Evolutionary conservation across 371 early-diverging fungal genomes (phyloP).

Genomic region (Mucor saturninus): DNA sequence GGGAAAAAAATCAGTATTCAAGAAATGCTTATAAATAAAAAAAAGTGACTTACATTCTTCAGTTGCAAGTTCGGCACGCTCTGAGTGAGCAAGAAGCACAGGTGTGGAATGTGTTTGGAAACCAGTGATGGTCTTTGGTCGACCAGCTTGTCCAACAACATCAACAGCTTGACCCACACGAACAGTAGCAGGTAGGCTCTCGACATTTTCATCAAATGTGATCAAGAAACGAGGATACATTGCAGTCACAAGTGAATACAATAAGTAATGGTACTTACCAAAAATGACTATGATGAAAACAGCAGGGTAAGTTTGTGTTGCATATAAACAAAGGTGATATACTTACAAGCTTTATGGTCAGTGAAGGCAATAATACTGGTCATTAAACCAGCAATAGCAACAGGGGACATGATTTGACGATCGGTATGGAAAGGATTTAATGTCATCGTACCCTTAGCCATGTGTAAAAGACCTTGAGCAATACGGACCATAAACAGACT

Average conservation of each 20-base stretch:
- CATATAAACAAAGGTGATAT: neutral
- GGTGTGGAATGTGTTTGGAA: slow-evolving; percentile 99
- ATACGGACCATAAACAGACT: slow-evolving; percentile 93
- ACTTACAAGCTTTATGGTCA: slow-evolving; percentile 84
- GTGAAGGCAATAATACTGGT: slow-evolving; percentile 89
- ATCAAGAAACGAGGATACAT: slow-evolving; percentile 98
- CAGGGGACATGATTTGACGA: slow-evolving; percentile 89
- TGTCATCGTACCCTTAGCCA: slow-evolving; percentile 98
- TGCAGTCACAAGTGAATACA: slow-evolving; percentile 92
- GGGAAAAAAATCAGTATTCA: neutral
- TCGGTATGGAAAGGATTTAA: slow-evolving; percentile 94
- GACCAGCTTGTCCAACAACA: slow-evolving; percentile 98
- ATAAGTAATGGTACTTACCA: slow-evolving; percentile 88
- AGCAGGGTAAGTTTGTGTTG: neutral
- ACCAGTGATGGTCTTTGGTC: slow-evolving; percentile 98
- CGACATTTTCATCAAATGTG: slow-evolving; percentile 87
- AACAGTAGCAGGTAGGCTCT: slow-evolving; percentile 81
- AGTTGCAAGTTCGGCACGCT: slow-evolving; percentile 97
- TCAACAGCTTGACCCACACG: slow-evolving; percentile 99
- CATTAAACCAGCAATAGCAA: slow-evolving; percentile 89
- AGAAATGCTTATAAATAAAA: neutral
- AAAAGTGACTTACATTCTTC: slow-evolving; percentile 80
- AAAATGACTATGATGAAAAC: slow-evolving; percentile 67
- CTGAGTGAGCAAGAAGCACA: slow-evolving; percentile 94
- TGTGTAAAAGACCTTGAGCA: slow-evolving; percentile 97